Conservation (phyloP, 2,329 filamentous ascomycete species). For the Achaetomium macrosporum region DNA sequence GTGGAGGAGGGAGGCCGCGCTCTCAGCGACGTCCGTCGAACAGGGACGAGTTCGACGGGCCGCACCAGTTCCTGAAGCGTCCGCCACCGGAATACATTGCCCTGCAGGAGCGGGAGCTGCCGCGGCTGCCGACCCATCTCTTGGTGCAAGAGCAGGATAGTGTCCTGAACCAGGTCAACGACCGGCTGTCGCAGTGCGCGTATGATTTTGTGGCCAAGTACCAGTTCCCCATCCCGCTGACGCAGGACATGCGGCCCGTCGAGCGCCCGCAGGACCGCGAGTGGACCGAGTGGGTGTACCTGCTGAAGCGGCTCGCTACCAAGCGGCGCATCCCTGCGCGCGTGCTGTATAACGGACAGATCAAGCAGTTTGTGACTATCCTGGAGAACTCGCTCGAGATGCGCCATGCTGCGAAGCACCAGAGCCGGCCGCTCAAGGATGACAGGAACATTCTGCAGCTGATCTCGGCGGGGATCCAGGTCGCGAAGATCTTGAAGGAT, state of each 20-base stretch:
- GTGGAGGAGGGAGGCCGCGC: conserved; percentile 39
- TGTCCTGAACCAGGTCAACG: conserved; percentile 75
- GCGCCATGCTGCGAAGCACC: conserved; percentile 78
- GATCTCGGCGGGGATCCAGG: conserved; percentile 80
- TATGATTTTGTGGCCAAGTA: conserved; percentile 90
- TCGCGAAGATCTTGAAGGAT: conserved; percentile 82
- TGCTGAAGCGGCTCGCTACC: conserved; percentile 77
- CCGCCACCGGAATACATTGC: conserved; percentile 66
- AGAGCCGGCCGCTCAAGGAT: conserved; percentile 77
- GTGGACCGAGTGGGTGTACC: conserved; percentile 89
- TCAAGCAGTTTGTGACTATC: conserved; percentile 85
- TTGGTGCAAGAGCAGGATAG: conserved; percentile 79
- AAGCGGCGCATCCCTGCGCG: conserved; percentile 79
- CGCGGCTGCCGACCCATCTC: conserved; percentile 75
- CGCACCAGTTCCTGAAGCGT: conserved; percentile 72
- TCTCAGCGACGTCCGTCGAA: conserved; percentile 68
- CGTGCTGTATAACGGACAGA: conserved; percentile 82
- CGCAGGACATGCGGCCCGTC: conserved; percentile 73
- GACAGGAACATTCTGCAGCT: conserved; percentile 84
- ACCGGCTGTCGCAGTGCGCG: conserved; percentile 76
- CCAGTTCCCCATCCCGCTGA: conserved; percentile 81
- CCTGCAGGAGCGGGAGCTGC: conserved; percentile 72
- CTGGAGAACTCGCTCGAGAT: conserved; percentile 85
- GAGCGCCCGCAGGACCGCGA: conserved; percentile 71
- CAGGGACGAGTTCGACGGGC: conserved; percentile 84